phyloP scores from a whole-genome alignment of 345 rosid genomes.

The Eucalyptus caleyi region DNA sequence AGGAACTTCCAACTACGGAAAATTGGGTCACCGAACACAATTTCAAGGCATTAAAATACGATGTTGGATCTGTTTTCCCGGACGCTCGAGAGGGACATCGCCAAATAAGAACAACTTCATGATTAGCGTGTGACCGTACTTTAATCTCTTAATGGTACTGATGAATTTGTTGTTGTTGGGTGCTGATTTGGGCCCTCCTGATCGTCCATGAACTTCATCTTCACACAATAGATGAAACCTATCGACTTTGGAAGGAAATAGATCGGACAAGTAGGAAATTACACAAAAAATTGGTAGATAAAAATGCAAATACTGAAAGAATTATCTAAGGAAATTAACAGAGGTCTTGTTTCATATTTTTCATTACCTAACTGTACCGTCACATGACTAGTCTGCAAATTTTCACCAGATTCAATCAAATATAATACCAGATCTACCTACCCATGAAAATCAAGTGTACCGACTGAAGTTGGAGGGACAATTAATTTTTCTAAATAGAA shows the following conservation, averaged over 20 bases:
- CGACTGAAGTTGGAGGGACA: neutral
- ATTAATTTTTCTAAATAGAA: neutral
- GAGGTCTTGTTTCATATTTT: neutral
- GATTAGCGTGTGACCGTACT: neutral
- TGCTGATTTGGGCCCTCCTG: neutral
- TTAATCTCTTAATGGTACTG: neutral
- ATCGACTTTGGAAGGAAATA: neutral
- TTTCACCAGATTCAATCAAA: neutral
- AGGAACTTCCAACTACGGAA: neutral
- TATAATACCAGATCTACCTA: neutral
- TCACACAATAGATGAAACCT: neutral
- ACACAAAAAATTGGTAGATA: neutral
- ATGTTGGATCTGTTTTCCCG: neutral
- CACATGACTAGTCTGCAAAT: neutral
- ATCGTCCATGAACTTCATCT: neutral
- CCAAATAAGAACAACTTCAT: neutral
- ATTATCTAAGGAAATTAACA: neutral
- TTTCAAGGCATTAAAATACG: neutral
- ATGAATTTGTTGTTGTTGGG: neutral
- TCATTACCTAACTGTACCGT: neutral
- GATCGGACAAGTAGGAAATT: neutral
- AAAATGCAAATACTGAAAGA: neutral
- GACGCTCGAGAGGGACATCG: neutral
- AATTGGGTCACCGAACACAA: neutral
- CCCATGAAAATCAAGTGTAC: neutral